These are phyloP conservation scores for Mimosa pudica DNA, from an alignment of 306 rosid species.

Conservation along the genomic window DNA sequence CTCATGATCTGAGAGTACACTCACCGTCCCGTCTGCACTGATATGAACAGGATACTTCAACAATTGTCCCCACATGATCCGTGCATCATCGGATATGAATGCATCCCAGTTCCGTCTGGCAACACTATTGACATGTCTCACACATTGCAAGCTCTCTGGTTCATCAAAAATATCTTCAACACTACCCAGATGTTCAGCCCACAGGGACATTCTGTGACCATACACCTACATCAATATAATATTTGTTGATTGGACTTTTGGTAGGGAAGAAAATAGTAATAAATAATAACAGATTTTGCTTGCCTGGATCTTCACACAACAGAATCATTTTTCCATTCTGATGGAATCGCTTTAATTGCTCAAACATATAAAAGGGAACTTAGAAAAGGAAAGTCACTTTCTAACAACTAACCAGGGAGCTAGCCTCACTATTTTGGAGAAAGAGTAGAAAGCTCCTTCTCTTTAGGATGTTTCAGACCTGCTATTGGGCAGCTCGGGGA, in stretches of 20 bases:
- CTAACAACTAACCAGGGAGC: too few species aligned
- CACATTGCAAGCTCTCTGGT: slow-evolving; percentile 45
- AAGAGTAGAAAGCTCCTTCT: too few species aligned
- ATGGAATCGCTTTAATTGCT: too few species aligned
- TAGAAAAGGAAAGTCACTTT: too few species aligned
- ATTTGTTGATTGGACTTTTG: neutral
- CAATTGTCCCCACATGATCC: slow-evolving; percentile 46
- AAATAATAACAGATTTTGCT: neutral
- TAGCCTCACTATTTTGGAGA: too few species aligned
- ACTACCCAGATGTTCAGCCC: slow-evolving; percentile 56
- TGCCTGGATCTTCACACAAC: neutral
- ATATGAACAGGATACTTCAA: slow-evolving; percentile 50
- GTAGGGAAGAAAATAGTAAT: neutral
- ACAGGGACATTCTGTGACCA: slow-evolving; percentile 54
- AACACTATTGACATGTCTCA: slow-evolving; percentile 35
- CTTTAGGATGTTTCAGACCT: too few species aligned
- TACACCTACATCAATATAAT: slow-evolving; percentile 42
- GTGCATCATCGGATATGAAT: slow-evolving; percentile 42
- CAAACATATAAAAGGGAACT: too few species aligned
- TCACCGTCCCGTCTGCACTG: slow-evolving; percentile 39
- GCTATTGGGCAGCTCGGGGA: too few species aligned
- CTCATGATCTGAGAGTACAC: slow-evolving; percentile 37
- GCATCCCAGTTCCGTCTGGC: slow-evolving; percentile 47
- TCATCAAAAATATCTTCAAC: slow-evolving; percentile 41
- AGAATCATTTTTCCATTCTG: neutral